Evolutionary conservation across 371 early-diverging fungal species (phyloP), one percentile per base, ranked within the genome.

Genomic region (Zopfochytrium polystomum): DNA sequence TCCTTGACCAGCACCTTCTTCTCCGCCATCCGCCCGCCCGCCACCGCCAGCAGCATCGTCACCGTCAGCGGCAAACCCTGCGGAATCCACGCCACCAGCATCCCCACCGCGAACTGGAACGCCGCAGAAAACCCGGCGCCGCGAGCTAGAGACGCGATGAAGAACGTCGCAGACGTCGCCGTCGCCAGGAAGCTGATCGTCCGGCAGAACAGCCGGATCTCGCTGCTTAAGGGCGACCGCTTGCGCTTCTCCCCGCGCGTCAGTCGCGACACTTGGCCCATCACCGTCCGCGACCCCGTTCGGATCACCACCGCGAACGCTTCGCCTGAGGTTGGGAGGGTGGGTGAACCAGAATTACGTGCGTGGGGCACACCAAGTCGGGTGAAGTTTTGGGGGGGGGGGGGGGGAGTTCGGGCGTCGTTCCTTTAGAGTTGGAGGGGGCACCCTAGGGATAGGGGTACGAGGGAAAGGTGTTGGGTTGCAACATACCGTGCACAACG

Each of bases 1-100:
- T 82, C 81, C 57, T 80, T 82, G 22, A 84, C 80, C 25, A 81
- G 56, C 2, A 78, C 76, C n/a, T 68, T 68, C 1, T 66, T 52
- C 9, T 75, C 62, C 2, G 78, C 67, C 75, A 85, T 75, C 20
- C 80, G 68, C 32, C 72, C 48, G 0, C 74, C 79, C 1, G 82
- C 65, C 1, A 79, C 69, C 0, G 77, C 73, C 22, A 82, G 68
- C 2, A 82, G 63, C 68, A 81, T 65, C 15, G 80, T 82, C 11
- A 82, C 76, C 1, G 81, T 78, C 7, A 74, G 63, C 1, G 77
- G 75, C 4, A 77, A 60, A 0, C 79, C 83, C 60, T 80, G 80
- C 1, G 84, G 83, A 3, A 84, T 68, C 68, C 76, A 78, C 1
- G 81, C 75, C 11, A 80, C 67, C 3, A 80, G 62, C 15, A 80